Evolutionary conservation across 2,329 filamentous ascomycete genomes (phyloP), one percentile per base, ranked within the genome.

Genomic region (Xylariaceae sp.): DNA sequence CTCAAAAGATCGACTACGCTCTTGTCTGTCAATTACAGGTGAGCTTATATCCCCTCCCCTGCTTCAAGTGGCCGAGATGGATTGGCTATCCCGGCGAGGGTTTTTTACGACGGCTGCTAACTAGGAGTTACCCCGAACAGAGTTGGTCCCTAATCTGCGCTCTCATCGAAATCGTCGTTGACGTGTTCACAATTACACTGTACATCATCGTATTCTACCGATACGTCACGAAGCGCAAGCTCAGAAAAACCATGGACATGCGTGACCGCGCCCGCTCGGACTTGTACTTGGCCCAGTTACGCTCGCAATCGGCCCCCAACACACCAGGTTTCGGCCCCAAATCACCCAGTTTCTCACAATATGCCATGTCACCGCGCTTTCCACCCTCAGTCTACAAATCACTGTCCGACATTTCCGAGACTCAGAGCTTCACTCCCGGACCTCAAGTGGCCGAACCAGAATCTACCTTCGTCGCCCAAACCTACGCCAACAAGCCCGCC

Each of bases 171-270:
- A 80, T 99, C 63, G 88, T 96, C 58, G 81, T 99, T 65, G 94
- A 97, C 70, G 82, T 89, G 62, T 87, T 97, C 68, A 90, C 88
- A 68, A 95, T 99, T 71, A 78, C 85, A 51, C 89, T 99, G 67
- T 99, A 99, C 80, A 90, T 83, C 67, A 81, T 96, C 68, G 85
- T 96, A 71, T 96, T 97, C 79, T 97, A 95, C 80, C 88, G 94
- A 65, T 95, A 95, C 80, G 96, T 91, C 83, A 91, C 88, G 63
- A 99, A 97, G 81, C 88, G 90, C 71, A 88, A 88, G 70, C 88
- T 99, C 60, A 86, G 88, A 74, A 97, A 96, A 80, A 91, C 91
- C 60, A 99, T 99, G 94, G 88, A 95, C 70, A 79, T 88, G 70
- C 90, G 94, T 65, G 94, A 99, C 79, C 88, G 89, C 68, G 94